phyloP scores from a whole-genome alignment of 345 rosid genomes.

The Aquilaria sinensis region DNA sequence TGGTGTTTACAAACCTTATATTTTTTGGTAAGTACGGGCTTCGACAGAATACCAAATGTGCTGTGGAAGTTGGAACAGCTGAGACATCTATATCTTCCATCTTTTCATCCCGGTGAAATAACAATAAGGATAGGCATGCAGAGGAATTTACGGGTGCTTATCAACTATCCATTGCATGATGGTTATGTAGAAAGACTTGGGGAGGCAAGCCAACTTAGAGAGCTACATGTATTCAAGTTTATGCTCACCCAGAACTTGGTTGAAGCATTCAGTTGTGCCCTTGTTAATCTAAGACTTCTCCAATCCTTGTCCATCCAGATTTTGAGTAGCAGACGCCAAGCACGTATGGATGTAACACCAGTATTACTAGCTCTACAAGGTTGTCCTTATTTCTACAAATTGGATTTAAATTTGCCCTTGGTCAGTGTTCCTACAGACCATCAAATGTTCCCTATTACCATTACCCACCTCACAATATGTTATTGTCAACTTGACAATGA shows the following conservation, averaged over 20 bases:
- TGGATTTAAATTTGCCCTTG: not conserved
- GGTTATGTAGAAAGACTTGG: not conserved
- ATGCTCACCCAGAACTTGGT: too few relatives aligned
- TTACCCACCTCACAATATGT: slow-evolving; percentile 8
- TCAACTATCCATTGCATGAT: not conserved
- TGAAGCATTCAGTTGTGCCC: not conserved
- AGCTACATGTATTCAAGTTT: not conserved
- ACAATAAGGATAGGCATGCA: not conserved
- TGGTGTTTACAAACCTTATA: slow-evolving; percentile 22
- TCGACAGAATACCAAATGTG: not conserved
- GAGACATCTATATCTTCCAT: slow-evolving; percentile 9
- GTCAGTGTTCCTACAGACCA: not conserved
- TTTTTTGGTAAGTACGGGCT: not conserved
- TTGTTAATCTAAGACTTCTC: too few relatives aligned
- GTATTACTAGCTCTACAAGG: not conserved
- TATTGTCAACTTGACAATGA: slow-evolving; percentile 12
- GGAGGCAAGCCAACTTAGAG: not conserved
- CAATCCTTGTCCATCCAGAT: too few relatives aligned
- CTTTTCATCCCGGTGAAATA: not conserved
- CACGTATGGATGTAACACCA: too few relatives aligned
- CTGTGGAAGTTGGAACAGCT: not conserved
- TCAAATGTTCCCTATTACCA: slow-evolving; percentile 11
- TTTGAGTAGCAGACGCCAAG: too few relatives aligned
- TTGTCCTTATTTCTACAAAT: not conserved
- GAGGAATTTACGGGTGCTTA: not conserved